Evolutionary conservation across 352 stramenopile species (phyloP), one percentile per base, ranked within the genome.

Genomic region (Peronospora destructor): DNA sequence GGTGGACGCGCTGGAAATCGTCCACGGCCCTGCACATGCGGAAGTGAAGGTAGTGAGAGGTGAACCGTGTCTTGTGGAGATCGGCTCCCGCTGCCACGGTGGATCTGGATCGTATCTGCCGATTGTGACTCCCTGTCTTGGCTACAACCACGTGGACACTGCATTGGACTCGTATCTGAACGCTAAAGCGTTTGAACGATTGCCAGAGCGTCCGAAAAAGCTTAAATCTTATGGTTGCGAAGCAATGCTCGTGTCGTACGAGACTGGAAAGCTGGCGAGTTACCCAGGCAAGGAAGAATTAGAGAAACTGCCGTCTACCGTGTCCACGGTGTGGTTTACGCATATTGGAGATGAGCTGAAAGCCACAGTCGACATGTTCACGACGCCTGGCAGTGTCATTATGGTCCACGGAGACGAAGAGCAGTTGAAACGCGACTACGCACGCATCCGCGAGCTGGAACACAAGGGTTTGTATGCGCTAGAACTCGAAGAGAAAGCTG

Each of bases 61-160:
- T 10, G 73, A 88, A 35, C 90, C 91, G 8, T 97, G 91, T 65
- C 73, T 98, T 7, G 88, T 98, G 6, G 92, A 98, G 74, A 95
- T 98, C 55, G 95, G 95, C 30, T 81, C 91, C 43, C 85, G 95
- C 38, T 96, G 89, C 55, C 95, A 98, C 64, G 95, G 95, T 33
- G 95, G 89, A 36, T 91, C 97, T 65, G 95, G 90, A 44, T 95
- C 83, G 37, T 98, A 95, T 70, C 43, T 91, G 28, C 83, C 88
- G 0, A 89, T 98, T 40, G 85, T 91, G 7, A 75, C 71, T 41
- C 80, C 73, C 28, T 97, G 73, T 76, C 88, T 91, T 26, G 83
- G 83, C 26, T 97, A 97, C 73, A 96, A 92, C 59, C 92, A 98
- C 57, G 84, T 98, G 11, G 87, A 96, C 28, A 76, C 64, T 23